Evolutionary conservation across 305 asterid genomes (phyloP).

Genomic region (Solanum hybrid): DNA sequence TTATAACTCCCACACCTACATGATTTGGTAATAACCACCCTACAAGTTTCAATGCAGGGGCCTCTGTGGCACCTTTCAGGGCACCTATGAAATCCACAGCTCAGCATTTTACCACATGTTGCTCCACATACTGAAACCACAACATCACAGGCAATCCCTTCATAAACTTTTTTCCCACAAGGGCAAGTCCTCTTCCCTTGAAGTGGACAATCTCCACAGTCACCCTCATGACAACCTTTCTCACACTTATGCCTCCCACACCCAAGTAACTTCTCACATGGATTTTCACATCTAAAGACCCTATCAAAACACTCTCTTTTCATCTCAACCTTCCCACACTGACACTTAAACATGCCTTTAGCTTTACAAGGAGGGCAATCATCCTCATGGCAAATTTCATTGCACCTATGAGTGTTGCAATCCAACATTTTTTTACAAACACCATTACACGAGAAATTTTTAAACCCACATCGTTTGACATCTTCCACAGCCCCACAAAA

Average conservation of each 20-base stretch:
- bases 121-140: constrained; percentile 65
- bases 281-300: constrained; percentile 57
- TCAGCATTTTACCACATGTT: constrained; percentile 68
- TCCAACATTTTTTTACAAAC: constrained; percentile 43
- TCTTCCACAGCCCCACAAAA: constrained; percentile 71
- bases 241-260: constrained; percentile 74
- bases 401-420: constrained; percentile 65
- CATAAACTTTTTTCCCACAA: constrained; percentile 69
- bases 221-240: constrained; percentile 77
- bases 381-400: constrained; percentile 69
- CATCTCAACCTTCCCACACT: constrained; percentile 58
- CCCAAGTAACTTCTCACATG: constrained; percentile 48
- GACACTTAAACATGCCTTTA: constrained; percentile 50
- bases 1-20: constrained; percentile 93
- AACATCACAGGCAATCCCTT: constrained; percentile 85
- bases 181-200: constrained; percentile 92
- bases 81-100: constrained; percentile 75
- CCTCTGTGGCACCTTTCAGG: constrained; percentile 95
- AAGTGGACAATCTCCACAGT: constrained; percentile 70
- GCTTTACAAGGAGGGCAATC: constrained; percentile 53
- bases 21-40: constrained; percentile 55
- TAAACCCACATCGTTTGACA: constrained; percentile 78
- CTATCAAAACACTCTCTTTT: constrained; percentile 69
- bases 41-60: constrained; percentile 63
- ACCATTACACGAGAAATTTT: constrained; percentile 58